Conservation (phyloP, 1,284 basidiomycete genomes). For the Wolfiporia cocos region DNA sequence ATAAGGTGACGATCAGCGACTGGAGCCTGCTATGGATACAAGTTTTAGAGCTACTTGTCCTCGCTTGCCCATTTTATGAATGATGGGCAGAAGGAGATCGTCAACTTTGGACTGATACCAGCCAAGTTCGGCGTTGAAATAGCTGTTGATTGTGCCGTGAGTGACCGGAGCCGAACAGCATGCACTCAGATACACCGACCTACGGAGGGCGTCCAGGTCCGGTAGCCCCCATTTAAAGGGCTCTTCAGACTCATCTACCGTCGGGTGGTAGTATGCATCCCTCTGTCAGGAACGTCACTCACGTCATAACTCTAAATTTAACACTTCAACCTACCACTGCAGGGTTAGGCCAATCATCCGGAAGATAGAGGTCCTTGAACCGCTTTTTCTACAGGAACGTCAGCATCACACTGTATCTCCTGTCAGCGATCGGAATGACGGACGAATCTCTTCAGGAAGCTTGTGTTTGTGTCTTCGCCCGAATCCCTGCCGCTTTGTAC, state of each 20-base stretch:
- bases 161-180: not conserved
- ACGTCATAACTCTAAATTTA: not conserved
- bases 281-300: slow-evolving; percentile 38
- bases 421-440: not conserved
- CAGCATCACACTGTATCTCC: not conserved
- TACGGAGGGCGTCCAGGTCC: slow-evolving; percentile 85
- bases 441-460: slow-evolving; percentile 83
- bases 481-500: slow-evolving; percentile 91
- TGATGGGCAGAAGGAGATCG: slow-evolving; percentile 88
- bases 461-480: slow-evolving; percentile 61
- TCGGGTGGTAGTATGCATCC: slow-evolving; percentile 90
- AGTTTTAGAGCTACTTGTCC: slow-evolving; percentile 46
- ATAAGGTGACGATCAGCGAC: slow-evolving; percentile 6
- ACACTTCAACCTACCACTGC: slow-evolving; percentile 59
- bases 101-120: slow-evolving; percentile 90
- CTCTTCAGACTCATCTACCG: slow-evolving; percentile 88
- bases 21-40: not conserved
- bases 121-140: slow-evolving; percentile 78
- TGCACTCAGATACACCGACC: slow-evolving; percentile 39
- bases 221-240: slow-evolving; percentile 97
- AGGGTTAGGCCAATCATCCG: slow-evolving; percentile 88
- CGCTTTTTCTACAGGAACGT: slow-evolving; percentile 69
- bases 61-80: slow-evolving; percentile 83
- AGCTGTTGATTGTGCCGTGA: slow-evolving; percentile 38
- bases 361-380: slow-evolving; percentile 79